phyloP scores from a whole-genome alignment of 2,329 filamentous ascomycete species.

The Cryphonectria carpinicola region DNA sequence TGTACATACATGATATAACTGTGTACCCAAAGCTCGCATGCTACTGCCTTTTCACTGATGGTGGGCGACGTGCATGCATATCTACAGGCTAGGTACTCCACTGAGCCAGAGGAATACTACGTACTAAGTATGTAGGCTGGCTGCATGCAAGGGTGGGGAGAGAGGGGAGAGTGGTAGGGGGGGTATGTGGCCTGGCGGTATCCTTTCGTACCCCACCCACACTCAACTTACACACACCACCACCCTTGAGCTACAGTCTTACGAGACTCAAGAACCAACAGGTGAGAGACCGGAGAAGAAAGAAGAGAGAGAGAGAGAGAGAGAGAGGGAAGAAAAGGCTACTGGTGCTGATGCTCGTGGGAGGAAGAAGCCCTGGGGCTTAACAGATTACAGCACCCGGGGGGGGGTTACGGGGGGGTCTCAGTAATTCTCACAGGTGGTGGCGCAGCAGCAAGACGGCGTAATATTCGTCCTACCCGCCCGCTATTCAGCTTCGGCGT shows the following conservation, averaged over 20 bases:
- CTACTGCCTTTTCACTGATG: not conserved
- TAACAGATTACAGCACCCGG: not conserved
- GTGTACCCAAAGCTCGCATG: not conserved
- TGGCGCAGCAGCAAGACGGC: not conserved
- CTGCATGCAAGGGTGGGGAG: not conserved
- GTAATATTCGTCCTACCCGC: conserved; percentile 6
- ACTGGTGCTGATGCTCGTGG: not conserved
- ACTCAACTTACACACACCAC: not conserved
- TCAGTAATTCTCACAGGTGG: conserved; percentile 1
- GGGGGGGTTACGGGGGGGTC: not conserved
- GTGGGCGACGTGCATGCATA: not conserved
- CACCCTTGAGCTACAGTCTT: not conserved
- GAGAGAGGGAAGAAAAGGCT: not conserved
- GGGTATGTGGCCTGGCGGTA: not conserved
- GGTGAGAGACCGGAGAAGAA: not conserved
- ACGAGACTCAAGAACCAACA: not conserved
- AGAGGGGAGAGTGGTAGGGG: too few species aligned
- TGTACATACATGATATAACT: not conserved
- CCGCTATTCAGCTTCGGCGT: not conserved
- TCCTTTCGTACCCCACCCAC: not conserved
- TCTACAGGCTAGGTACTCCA: not conserved
- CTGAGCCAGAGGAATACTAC: not conserved
- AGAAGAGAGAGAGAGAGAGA: not conserved
- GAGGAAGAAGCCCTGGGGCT: not conserved
- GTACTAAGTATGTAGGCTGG: not conserved